Base-by-base conservation (phyloP, 495 filamentous ascomycete species). In the Neurospora sp. region DNA sequence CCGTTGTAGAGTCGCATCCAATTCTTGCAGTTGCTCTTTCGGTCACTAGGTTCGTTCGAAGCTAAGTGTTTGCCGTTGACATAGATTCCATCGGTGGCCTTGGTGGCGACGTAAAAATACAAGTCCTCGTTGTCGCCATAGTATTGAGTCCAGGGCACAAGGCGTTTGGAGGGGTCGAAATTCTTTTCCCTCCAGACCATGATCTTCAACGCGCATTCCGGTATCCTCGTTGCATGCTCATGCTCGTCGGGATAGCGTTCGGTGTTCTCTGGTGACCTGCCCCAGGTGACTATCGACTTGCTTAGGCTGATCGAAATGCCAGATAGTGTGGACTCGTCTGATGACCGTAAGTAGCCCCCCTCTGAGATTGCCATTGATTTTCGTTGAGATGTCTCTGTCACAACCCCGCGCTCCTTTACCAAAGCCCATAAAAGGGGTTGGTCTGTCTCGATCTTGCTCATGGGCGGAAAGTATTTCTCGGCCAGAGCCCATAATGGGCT, bases 171-270 rank as follows among this genome's bases (percentile, higher is more conserved):
- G 10, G 82, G 80, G 40, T 91, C 89, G 73, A 92, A 89, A 2
- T 86, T 86, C 0, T 87, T 85, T 65, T 35, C 53, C 35, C 87
- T 88, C 87, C 89, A 93, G 75, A 94, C 89, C 17, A 90, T 84
- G 70, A 98, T 85, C 74, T 91, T 89, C 75, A 96, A 87, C n/a
- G 90, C 94, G 70, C 89, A 89, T 76, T 94, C 94, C 6, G 94
- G 92, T 40, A 98, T 89, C 27, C 88, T 90, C 5, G 82, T 45
- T 45, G n/a, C 42, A 45, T 8, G 86, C 73, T 45, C 42, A 45
- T 8, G 86, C 73, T 97, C 91, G 69, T 80, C 76, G 2, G 87
- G 79, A 75, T 93, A 90, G 39, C 88, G 80, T 70, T 90, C 79
- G 16, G 89, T 92, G 70, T 91, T 92, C 20, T 80, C 77, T 0